Percentiles rank a stretch among this genome's conserved stretches.
Conservation (phyloP, 805 yeast species). For the Kazachstania taianensis region DNA sequence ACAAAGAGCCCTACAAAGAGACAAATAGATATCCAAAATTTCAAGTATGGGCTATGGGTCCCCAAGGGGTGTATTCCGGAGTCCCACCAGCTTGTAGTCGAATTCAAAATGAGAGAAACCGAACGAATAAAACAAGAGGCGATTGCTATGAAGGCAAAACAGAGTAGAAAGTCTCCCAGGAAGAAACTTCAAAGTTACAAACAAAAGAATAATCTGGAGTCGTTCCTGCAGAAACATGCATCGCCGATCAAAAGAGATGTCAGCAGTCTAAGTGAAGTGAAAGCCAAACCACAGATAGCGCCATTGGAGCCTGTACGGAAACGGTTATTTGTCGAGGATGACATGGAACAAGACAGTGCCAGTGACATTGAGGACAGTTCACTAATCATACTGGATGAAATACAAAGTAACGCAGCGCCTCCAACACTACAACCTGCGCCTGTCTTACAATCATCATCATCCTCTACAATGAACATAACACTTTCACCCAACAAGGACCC, state of each 20-base stretch:
- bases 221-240: slow-evolving; percentile 15
- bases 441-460: no score
- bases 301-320: slow-evolving; percentile 8
- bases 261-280: slow-evolving; percentile 7
- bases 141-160: neutral
- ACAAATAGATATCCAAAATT: slow-evolving; percentile 11
- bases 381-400: slow-evolving; percentile 15
- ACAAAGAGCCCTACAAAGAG: slow-evolving; percentile 14
- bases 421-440: no score
- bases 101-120: slow-evolving; percentile 7
- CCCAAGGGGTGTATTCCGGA: slow-evolving; percentile 16
- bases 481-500: no score
- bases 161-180: slow-evolving; percentile 5
- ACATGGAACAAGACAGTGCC: slow-evolving; percentile 2
- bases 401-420: no score
- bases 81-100: slow-evolving; percentile 9
- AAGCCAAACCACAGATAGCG: neutral
- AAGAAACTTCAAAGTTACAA: slow-evolving; percentile 5
- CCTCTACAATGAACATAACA: no score
- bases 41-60: slow-evolving; percentile 15
- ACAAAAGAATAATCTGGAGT: slow-evolving; percentile 22
- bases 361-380: slow-evolving; percentile 10
- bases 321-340: slow-evolving; percentile 19
- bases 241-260: slow-evolving; percentile 12
- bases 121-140: neutral